Conservation (phyloP, 108 stramenopile genomes). For the Nitzschia sp. region DNA sequence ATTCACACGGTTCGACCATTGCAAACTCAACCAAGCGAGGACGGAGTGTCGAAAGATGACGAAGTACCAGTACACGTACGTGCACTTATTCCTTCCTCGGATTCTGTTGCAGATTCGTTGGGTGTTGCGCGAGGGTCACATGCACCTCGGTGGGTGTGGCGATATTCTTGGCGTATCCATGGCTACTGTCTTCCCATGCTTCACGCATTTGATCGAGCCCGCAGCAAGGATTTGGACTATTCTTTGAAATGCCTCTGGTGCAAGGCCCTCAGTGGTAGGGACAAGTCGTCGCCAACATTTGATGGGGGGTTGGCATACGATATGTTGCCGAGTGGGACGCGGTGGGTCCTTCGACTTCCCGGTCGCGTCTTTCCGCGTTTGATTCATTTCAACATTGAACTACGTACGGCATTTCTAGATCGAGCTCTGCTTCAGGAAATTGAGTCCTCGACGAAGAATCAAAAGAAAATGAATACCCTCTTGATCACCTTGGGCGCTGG, state of each 20-base stretch:
- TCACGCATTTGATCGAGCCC: constrained; percentile 50
- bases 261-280: constrained; percentile 68
- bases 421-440: constrained; percentile 43
- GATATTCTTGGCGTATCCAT: constrained; percentile 60
- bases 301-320: constrained; percentile 66
- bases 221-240: constrained; percentile 48
- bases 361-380: constrained; percentile 56
- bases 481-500: constrained; percentile 73
- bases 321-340: constrained; percentile 54
- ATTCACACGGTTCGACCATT: no score
- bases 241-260: constrained; percentile 72
- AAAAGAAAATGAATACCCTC: no score
- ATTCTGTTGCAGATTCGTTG: constrained; percentile 23
- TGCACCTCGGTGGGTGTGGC: constrained; percentile 48
- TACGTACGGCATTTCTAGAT: constrained; percentile 75
- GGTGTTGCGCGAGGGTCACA: constrained; percentile 40
- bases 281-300: constrained; percentile 49
- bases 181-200: constrained; percentile 41
- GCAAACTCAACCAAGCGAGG: no score
- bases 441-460: constrained; percentile 23
- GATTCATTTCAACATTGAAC: constrained; percentile 76
- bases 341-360: constrained; percentile 39
- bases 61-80: no score
- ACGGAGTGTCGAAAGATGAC: no score
- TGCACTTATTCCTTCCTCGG: not conserved